Percentiles rank a stretch among this genome's conserved stretches.
Conservation (phyloP, 2,329 filamentous ascomycete genomes). For the Xylariales sp. region DNA sequence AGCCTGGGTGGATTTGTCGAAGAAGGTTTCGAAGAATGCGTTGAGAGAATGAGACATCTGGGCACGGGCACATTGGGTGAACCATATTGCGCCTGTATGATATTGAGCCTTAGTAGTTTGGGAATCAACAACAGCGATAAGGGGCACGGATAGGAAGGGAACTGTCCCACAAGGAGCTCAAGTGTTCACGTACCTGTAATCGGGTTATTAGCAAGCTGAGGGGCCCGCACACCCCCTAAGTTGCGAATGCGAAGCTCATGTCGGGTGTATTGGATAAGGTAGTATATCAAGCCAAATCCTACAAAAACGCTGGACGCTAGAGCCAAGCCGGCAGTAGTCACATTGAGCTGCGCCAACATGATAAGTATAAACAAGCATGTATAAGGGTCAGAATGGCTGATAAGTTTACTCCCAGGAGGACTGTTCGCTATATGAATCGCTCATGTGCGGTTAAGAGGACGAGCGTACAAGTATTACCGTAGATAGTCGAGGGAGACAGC, state of each 20-base stretch:
- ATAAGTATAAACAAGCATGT: too few relatives aligned
- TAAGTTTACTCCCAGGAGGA: too few relatives aligned
- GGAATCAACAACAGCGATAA: too few relatives aligned
- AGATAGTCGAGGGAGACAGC: too few relatives aligned
- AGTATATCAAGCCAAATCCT: constrained; percentile 7
- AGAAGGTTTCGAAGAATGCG: constrained; percentile 27
- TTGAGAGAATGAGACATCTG: constrained; percentile 28
- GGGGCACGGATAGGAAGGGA: too few relatives aligned
- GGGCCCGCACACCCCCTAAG: constrained; percentile 28
- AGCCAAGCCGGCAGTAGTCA: neutral
- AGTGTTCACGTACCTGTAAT: constrained; percentile 29
- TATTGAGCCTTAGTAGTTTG: too few relatives aligned
- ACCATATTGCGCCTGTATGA: constrained; percentile 21
- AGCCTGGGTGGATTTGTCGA: constrained; percentile 21
- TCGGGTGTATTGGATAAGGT: constrained; percentile 13
- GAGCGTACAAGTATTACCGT: too few relatives aligned
- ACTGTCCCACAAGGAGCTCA: too few relatives aligned
- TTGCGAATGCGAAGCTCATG: constrained; percentile 25
- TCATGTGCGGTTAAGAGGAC: too few relatives aligned
- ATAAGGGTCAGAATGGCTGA: too few relatives aligned
- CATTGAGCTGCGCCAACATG: constrained; percentile 5
- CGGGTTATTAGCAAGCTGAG: constrained; percentile 28
- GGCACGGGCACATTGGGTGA: constrained; percentile 21
- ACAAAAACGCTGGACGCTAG: neutral
- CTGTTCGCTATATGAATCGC: too few relatives aligned